Conservation (phyloP, 176 grass and related monocot species). For the Dactylis glomerata region DNA sequence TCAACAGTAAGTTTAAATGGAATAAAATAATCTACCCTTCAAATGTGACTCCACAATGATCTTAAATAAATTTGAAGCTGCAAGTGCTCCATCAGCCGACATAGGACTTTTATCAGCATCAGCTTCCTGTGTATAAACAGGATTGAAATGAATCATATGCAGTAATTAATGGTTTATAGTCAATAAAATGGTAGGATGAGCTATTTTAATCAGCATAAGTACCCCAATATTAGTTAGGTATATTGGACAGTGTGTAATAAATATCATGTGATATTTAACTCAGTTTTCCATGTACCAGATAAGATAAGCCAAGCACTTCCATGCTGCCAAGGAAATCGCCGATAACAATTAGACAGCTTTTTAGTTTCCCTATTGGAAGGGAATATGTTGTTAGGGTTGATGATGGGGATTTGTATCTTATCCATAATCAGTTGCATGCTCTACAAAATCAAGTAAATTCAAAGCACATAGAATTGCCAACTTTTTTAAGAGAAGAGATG, state of each 20-base stretch:
- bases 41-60: constrained; percentile 88
- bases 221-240: background rate
- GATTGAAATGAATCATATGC: constrained; percentile 12
- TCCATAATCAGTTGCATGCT: constrained; percentile 21
- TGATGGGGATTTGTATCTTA: background rate
- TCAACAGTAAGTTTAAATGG: constrained; percentile 13
- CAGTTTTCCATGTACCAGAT: background rate
- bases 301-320: constrained; percentile 19
- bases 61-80: constrained; percentile 87
- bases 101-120: constrained; percentile 57
- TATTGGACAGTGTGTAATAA: background rate
- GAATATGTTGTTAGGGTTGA: background rate
- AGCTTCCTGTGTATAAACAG: constrained; percentile 44
- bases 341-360: constrained; percentile 10
- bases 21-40: constrained; percentile 61
- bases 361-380: constrained; percentile 17
- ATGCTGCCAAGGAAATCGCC: background rate
- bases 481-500: background rate
- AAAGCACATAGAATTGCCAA: background rate
- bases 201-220: background rate
- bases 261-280: constrained; percentile 21
- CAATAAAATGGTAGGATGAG: background rate
- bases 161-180: constrained; percentile 4
- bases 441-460: constrained; percentile 4
- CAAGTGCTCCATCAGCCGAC: constrained; percentile 67